phyloP scores from a whole-genome alignment of 2,329 filamentous ascomycete species.

The Calonectria fujianensis region DNA sequence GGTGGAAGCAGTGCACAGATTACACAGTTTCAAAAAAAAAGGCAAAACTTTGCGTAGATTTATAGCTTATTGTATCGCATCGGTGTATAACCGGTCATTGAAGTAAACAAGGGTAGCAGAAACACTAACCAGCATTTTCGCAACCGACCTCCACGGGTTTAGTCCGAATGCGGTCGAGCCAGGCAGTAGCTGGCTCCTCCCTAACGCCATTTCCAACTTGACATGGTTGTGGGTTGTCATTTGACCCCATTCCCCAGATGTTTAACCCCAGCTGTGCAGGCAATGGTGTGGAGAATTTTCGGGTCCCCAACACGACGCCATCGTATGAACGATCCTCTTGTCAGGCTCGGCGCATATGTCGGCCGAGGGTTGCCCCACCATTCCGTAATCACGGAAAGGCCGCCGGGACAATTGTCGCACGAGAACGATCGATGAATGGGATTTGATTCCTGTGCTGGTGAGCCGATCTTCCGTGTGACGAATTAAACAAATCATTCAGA shows the following conservation, averaged over 20 bases:
- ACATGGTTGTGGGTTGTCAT: not conserved
- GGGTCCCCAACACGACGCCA: not conserved
- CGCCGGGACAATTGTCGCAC: not conserved
- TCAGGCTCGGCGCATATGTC: not conserved
- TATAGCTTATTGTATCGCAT: not conserved
- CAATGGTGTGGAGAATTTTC: not conserved
- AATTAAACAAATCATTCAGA: not conserved
- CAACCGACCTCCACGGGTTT: not conserved
- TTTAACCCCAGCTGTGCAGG: not conserved
- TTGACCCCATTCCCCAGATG: conserved; percentile 11
- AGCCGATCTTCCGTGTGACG: not conserved
- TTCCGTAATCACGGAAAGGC: too few species aligned
- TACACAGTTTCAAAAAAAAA: not conserved
- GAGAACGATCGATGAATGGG: not conserved
- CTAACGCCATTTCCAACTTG: not conserved
- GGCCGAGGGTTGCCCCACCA: conserved; percentile 6
- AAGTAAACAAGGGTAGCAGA: not conserved
- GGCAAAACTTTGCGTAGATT: not conserved
- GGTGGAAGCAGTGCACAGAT: not conserved
- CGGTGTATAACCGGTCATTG: not conserved
- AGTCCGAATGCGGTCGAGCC: not conserved
- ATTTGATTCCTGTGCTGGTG: not conserved
- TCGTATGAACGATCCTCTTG: not conserved
- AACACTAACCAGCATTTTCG: not conserved
- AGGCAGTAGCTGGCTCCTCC: not conserved